Percentiles rank a stretch among this genome's conserved stretches.
Evolutionary conservation across 2,329 filamentous ascomycete species (phyloP).

Genomic region (Penicillium expansum): DNA sequence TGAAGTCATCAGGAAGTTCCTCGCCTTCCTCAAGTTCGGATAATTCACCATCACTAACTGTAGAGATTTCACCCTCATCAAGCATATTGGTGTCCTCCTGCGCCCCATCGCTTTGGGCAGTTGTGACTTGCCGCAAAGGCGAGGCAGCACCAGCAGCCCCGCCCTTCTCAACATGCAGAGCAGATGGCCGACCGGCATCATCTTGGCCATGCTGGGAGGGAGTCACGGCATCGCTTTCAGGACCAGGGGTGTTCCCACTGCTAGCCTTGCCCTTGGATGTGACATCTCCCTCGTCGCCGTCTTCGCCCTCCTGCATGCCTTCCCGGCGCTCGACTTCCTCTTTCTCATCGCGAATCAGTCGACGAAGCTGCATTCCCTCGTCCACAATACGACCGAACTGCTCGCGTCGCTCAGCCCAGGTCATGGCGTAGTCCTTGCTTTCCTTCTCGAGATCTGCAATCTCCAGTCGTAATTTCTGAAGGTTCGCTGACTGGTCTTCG

Average conservation of each 20-base stretch:
- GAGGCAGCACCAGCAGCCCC: constrained; percentile 34
- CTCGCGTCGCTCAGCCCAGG: constrained; percentile 79
- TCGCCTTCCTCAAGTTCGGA: constrained; percentile 49
- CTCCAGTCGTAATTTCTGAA: constrained; percentile 81
- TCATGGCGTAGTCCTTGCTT: constrained; percentile 73
- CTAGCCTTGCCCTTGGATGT: constrained; percentile 50
- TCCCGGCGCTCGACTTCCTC: constrained; percentile 87
- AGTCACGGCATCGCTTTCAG: constrained; percentile 46
- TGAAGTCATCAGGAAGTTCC: constrained; percentile 48
- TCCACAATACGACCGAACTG: constrained; percentile 88
- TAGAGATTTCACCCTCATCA: constrained; percentile 48
- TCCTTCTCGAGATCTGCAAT: constrained; percentile 84
- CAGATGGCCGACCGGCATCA: constrained; percentile 29
- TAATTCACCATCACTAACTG: constrained; percentile 33
- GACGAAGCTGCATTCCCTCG: constrained; percentile 80
- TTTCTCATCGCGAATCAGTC: constrained; percentile 90
- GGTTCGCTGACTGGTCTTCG: constrained; percentile 75
- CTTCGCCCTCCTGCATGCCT: constrained; percentile 67
- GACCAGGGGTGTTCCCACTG: constrained; percentile 50
- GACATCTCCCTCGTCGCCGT: constrained; percentile 54
- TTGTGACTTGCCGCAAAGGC: constrained; percentile 39
- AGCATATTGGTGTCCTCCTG: constrained; percentile 61
- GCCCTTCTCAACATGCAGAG: constrained; percentile 34
- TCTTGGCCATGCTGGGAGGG: constrained; percentile 36
- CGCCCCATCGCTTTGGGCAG: constrained; percentile 37